Base-by-base conservation (phyloP, 129 eudicot genomes). In the Chrysanthemum lavandulifolium region DNA sequence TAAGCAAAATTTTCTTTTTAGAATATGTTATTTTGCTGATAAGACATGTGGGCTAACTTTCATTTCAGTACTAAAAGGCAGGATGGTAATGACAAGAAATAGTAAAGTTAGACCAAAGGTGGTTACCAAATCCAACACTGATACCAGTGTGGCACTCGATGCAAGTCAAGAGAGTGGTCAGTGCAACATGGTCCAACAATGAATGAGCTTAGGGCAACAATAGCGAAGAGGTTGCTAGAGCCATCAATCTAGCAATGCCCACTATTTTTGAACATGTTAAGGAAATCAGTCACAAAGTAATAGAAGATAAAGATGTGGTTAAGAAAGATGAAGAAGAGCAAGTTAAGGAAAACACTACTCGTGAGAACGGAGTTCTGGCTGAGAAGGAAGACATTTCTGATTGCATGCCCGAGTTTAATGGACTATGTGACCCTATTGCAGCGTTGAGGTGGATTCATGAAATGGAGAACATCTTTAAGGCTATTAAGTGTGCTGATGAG, bases 381-480 rank as follows among this genome's bases (percentile, higher is more conserved):
- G 59, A 54, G 9, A n/a, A n/a, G 7, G 59, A 54, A 2, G 59
- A n/a, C 2, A 2, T 54, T 5, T 54, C 59, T 4, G 19, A 54
- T 54, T 54, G 16, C 19, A 54, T 54, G 59, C 10, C 19, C 0
- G 59, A 54, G 23, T 54, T 54, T 8, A n/a, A 54, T 54, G 59
- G 59, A 65, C 5, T 4, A 0, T 45, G 53, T 65, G 6, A 65
- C 33, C 70, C 33, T 2, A 45, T 45, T 3, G 54, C 56, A 6
- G 33, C 29, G 3, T 10, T 65, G 36, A 45, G 70, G 53, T 65
- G 70, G 70, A 65, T 65, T 65, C 8, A 14, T 16, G 70, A 65
- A 65, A 65, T 65, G n/a, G 69, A 40, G n/a, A 65, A 45, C 53
- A 65, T 65, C 23, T 65, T 65, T 15, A 33, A 65, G n/a, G 69